phyloP scores from a whole-genome alignment of 2,329 filamentous ascomycete species.

The Fusarium sp. region DNA sequence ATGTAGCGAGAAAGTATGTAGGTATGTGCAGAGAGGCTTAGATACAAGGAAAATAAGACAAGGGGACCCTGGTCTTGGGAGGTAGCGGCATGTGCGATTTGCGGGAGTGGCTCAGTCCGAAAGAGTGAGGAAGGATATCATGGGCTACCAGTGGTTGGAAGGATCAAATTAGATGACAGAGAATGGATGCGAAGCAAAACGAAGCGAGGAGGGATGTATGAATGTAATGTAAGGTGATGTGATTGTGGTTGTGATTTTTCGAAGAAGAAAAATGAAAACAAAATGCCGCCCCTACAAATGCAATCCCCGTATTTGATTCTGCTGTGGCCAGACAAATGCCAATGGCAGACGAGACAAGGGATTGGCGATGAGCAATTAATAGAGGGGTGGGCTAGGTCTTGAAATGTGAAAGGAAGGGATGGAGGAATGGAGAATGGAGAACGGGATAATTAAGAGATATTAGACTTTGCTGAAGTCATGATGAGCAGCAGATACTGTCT shows the following conservation, averaged over 20 bases:
- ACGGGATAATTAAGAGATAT: slow-evolving; percentile 1
- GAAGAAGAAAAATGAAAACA: slow-evolving; percentile 16
- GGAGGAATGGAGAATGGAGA: slow-evolving; percentile 28
- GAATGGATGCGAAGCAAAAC: slow-evolving; percentile 17
- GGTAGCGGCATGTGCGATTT: slow-evolving; percentile 37
- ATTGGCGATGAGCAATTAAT: slow-evolving; percentile 29
- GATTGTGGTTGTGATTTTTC: neutral
- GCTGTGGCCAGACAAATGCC: slow-evolving; percentile 32
- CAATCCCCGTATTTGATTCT: slow-evolving; percentile 28
- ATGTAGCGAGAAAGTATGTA: slow-evolving; percentile 20
- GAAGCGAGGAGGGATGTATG: slow-evolving; percentile 3
- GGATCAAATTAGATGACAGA: slow-evolving; percentile 36
- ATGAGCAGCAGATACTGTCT: slow-evolving; percentile 14
- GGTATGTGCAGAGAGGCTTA: slow-evolving; percentile 25
- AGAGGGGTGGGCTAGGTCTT: slow-evolving; percentile 16
- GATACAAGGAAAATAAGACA: slow-evolving; percentile 33
- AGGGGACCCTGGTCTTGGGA: slow-evolving; percentile 27
- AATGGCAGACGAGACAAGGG: slow-evolving; percentile 29
- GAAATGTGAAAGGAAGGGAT: slow-evolving; percentile 2
- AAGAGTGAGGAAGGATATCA: slow-evolving; percentile 27
- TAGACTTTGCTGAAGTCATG: slow-evolving; percentile 33
- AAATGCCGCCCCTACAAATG: slow-evolving; percentile 33
- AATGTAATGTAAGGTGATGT: neutral
- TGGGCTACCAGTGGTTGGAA: slow-evolving; percentile 36
- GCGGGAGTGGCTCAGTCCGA: slow-evolving; percentile 42